phyloP scores from a whole-genome alignment of 805 yeast genomes.

The Hanseniaspora vineae region DNA sequence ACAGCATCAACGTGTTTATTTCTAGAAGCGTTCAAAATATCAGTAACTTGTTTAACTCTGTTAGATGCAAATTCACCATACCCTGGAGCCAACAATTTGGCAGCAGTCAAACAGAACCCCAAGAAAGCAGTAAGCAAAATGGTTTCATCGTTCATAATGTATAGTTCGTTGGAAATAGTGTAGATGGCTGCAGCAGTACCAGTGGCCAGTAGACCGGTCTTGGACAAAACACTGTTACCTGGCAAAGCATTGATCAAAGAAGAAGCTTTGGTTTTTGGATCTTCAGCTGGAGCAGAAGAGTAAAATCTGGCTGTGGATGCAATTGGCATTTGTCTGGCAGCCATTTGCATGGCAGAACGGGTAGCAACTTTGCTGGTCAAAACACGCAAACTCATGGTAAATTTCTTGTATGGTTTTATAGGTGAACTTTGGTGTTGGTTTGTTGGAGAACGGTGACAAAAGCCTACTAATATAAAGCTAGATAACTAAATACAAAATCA shows the following conservation, averaged over 20 bases:
- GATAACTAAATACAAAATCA: too few relatives aligned
- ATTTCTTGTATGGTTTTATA: too few relatives aligned
- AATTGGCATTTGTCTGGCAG: constrained; percentile 16
- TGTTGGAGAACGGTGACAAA: too few relatives aligned
- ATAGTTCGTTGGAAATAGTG: constrained; percentile 86
- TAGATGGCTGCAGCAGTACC: constrained; percentile 88
- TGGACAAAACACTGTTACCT: constrained; percentile 75
- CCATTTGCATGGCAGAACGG: constrained; percentile 14
- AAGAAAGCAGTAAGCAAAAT: constrained; percentile 69
- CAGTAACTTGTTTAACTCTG: constrained; percentile 69
- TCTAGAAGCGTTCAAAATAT: constrained; percentile 77
- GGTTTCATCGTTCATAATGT: constrained; percentile 90
- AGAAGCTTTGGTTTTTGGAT: constrained; percentile 84
- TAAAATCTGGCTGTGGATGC: constrained; percentile 5
- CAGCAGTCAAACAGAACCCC: constrained; percentile 60
- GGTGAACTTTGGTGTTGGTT: too few relatives aligned
- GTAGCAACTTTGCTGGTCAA: constrained; percentile 16
- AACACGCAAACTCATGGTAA: constrained; percentile 19
- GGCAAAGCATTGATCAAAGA: constrained; percentile 87
- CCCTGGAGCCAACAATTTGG: constrained; percentile 86
- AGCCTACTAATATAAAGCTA: too few relatives aligned
- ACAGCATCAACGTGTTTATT: constrained; percentile 85
- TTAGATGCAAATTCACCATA: constrained; percentile 90
- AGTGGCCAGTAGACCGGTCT: constrained; percentile 92
- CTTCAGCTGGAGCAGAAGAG: constrained; percentile 50